These are phyloP conservation scores for Penicillium sp. DNA, from an alignment of 2,329 filamentous ascomycete species.

Conservation along the genomic window DNA sequence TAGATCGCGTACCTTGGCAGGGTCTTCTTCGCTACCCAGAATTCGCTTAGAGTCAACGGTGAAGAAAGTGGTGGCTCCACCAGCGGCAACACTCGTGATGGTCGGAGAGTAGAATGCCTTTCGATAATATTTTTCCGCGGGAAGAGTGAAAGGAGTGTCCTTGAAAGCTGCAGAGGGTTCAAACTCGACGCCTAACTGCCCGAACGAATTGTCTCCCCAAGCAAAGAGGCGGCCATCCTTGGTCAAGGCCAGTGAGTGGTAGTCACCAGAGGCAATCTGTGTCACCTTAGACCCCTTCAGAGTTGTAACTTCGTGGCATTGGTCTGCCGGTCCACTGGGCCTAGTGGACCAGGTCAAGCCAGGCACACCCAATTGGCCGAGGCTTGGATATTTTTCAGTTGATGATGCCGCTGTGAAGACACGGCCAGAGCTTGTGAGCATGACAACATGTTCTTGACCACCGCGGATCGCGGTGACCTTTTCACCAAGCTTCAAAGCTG, in stretches of 20 bases:
- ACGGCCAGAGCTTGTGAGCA: constrained; percentile 81
- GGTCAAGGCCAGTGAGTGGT: constrained; percentile 79
- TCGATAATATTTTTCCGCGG: constrained; percentile 71
- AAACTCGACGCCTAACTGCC: constrained; percentile 84
- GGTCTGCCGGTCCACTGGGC: constrained; percentile 75
- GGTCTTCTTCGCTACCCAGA: constrained; percentile 47
- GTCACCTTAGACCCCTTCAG: constrained; percentile 70
- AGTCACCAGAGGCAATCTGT: constrained; percentile 80
- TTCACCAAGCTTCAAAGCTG: constrained; percentile 68
- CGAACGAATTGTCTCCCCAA: constrained; percentile 87
- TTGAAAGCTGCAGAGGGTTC: constrained; percentile 61
- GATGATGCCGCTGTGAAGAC: constrained; percentile 87
- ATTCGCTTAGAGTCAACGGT: constrained; percentile 72
- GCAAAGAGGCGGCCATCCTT: constrained; percentile 74
- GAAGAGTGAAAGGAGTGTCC: constrained; percentile 70
- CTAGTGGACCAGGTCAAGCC: constrained; percentile 78
- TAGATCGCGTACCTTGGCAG: constrained; percentile 43
- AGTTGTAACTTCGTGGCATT: constrained; percentile 73
- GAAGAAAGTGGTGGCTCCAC: constrained; percentile 84
- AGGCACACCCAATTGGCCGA: constrained; percentile 83
- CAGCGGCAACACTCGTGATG: constrained; percentile 78
- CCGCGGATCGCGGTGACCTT: constrained; percentile 71
- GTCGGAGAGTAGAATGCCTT: constrained; percentile 62
- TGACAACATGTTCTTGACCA: constrained; percentile 80
- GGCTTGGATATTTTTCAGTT: constrained; percentile 72